These are phyloP conservation scores for Penicillium olsonii DNA, from an alignment of 2,329 filamentous ascomycete genomes.

Conservation along the genomic window DNA sequence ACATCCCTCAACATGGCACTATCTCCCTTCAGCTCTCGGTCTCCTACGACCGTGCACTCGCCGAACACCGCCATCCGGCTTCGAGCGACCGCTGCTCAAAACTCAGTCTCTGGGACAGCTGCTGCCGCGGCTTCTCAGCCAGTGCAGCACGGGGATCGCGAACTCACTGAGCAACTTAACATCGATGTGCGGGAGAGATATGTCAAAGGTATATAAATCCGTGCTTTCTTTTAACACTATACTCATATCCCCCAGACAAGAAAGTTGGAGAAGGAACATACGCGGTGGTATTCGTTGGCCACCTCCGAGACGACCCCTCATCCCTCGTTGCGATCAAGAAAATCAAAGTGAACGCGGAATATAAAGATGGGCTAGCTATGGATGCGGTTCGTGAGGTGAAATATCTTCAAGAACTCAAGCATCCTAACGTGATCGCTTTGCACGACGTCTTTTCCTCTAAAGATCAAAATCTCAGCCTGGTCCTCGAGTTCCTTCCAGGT, in stretches of 20 bases:
- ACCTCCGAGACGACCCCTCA: conserved; percentile 70
- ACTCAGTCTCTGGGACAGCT: conserved; percentile 21
- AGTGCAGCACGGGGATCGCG: conserved; percentile 34
- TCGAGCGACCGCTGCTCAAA: conserved; percentile 37
- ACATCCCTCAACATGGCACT: conserved; percentile 36
- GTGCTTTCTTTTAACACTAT: neutral
- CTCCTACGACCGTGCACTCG: conserved; percentile 35
- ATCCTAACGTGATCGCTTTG: conserved; percentile 93
- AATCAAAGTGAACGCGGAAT: conserved; percentile 59
- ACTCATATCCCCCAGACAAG: conserved; percentile 59
- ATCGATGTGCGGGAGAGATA: conserved; percentile 84
- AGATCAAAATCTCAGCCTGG: conserved; percentile 93
- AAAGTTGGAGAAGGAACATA: conserved; percentile 97
- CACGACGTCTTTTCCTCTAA: conserved; percentile 94
- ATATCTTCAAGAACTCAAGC: conserved; percentile 87
- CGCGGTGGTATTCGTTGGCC: conserved; percentile 89
- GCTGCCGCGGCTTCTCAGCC: conserved; percentile 14
- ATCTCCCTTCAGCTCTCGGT: conserved; percentile 45
- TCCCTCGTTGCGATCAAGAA: conserved; percentile 71
- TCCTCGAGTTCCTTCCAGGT: conserved; percentile 90
- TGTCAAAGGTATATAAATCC: conserved; percentile 66
- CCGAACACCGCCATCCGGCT: conserved; percentile 35
- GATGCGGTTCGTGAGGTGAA: conserved; percentile 96
- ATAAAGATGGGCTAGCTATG: conserved; percentile 86
- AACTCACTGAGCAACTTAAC: conserved; percentile 73